Base-by-base conservation (phyloP, 208 protist species). In the Acanthamoeba divionensis region DNA sequence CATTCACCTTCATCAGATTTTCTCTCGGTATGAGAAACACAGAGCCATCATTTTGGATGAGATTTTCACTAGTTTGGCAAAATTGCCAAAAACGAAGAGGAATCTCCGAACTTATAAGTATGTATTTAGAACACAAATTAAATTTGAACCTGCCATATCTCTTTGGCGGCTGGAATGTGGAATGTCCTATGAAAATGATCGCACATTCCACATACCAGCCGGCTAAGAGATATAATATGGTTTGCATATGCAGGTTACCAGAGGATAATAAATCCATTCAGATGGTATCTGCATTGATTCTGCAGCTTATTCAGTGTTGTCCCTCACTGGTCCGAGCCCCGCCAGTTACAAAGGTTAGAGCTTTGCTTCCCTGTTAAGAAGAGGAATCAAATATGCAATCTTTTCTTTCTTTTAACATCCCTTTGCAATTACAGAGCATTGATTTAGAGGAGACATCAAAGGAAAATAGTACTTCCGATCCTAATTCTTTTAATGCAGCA, bases 241-340 rank as follows among this genome's bases (percentile, higher is more conserved):
- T 41, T 45, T 33, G 2, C 7, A 6, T 26, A 31, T 12, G 21
- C 45, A 86, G 79, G 8, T 36, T 88, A 60, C n/a, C 24, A 26
- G 79, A 88, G 7, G 79, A 88, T 29, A 88, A 88, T 44, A 69
- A 50, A 29, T 15, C 79, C 8, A 88, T 88, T 18, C 79, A 88
- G 24, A 88, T 88, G 79, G 79, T 88, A 33, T 88, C 79, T 50
- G 79, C 79, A 0, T n/a, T 88, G 79, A 60, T 88, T 7, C 79
- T 88, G 8, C 79, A 88, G 79, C 24, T 88, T 21, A 88, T 88
- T 47, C 79, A 88, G 57, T 88, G 79, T 41, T 88, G 79, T 29
- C 79, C 79, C 24, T 88, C 55, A 9, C 79, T 88, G 29, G 31
- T 69, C 54, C 52, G n/a, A n/a, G n/a, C n/a, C n/a, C n/a, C n/a